Evolutionary conservation across 208 protist species (phyloP).

Genomic region (Trypanosoma cruzi): DNA sequence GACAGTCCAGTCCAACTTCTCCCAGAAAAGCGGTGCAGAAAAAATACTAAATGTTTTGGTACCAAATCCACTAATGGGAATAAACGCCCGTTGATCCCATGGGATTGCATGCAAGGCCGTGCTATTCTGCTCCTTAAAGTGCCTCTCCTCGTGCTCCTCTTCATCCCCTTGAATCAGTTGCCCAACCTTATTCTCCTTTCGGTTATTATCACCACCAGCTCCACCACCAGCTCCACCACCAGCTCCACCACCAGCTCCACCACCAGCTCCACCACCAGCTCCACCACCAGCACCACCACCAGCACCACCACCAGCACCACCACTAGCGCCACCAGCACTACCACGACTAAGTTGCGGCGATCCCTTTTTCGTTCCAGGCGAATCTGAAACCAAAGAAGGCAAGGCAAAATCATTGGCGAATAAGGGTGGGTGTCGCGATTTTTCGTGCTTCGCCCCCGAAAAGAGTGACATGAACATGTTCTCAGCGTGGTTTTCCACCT

Average conservation of each 20-base stretch:
- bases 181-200: no score
- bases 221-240: conserved; percentile 36
- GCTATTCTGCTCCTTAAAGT: conserved; percentile 55
- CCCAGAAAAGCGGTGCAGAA: conserved; percentile 87
- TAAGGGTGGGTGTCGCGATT: conserved; percentile 10
- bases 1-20: conserved; percentile 89
- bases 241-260: conserved; percentile 33
- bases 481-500: conserved; percentile 12
- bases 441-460: conserved; percentile 11
- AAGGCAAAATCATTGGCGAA: neutral
- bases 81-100: conserved; percentile 81
- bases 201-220: conserved; percentile 22
- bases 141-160: conserved; percentile 76
- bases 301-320: conserved; percentile 33
- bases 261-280: conserved; percentile 30
- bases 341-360: neutral
- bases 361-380: neutral
- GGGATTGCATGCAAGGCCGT: conserved; percentile 89
- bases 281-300: conserved; percentile 20
- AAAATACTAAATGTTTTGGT: conserved; percentile 79
- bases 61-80: conserved; percentile 84
- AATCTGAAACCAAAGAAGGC: neutral
- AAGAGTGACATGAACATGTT: conserved; percentile 34
- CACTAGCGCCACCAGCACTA: conserved; percentile 18
- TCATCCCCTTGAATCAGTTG: conserved; percentile 46